Evolutionary conservation across 306 rosid species (phyloP), one percentile per base, ranked within the genome.

Genomic region (Datisca glomerata): DNA sequence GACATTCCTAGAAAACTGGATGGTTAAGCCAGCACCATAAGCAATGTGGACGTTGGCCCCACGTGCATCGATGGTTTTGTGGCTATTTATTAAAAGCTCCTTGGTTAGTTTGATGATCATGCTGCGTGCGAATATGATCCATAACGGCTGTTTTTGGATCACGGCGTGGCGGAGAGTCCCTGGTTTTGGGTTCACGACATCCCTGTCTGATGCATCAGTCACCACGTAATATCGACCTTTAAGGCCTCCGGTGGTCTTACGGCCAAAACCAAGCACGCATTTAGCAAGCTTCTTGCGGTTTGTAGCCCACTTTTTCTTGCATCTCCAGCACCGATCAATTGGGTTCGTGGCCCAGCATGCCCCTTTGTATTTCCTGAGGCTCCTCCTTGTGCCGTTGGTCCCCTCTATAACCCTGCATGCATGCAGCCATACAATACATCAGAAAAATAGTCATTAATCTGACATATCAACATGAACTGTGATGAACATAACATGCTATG

Each of bases 61-160:
- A 1, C 97, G 97, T 0, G 72, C 97, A 10, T 89, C 97, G 8
- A 89, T 77, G 44, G 97, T 89, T 74, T 89, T 89, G 60, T 89
- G 56, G 1, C 86, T 74, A 0, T 57, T n/a, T 2, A 89, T 11
- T 9, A 89, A 0, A n/a, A 89, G 47, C 63, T 89, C 97, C 11
- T 68, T 55, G 0, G 48, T 22, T 24, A 89, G 27, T 18, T 8
- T 66, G 34, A 89, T 89, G 15, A 27, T 8, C 97, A 89, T 89
- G 73, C 67, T 68, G 0, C 24, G 69, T 0, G 23, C 33, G 14
- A 89, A 83, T 4, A 51, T 70, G 71, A 89, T 89, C 97, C 97
- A 89, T 9, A 89, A 44, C 1, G 97, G 97, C 4, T 29, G 55
- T 12, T 37, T 59, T 18, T 67, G 95, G 39, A 66, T 3, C 0